Percentiles rank a stretch among this genome's conserved stretches.
phyloP scores from a whole-genome alignment of 768 basidiomycete genomes.

The Tephrocybe sp. region DNA sequence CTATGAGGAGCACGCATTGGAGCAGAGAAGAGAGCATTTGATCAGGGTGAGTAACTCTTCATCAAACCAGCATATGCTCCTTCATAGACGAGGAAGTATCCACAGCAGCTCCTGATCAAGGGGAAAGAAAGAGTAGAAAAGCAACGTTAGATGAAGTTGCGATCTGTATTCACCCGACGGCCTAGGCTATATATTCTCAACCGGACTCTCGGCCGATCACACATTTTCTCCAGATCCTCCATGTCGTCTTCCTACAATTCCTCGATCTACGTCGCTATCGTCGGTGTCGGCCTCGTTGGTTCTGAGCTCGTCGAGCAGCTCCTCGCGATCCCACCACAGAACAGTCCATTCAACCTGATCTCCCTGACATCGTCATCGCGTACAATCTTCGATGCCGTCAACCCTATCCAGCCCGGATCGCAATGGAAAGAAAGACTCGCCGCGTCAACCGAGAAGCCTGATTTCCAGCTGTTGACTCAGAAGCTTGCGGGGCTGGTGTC shows the following conservation, averaged over 20 bases:
- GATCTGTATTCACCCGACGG: conserved; percentile 12
- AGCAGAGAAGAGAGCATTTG: neutral
- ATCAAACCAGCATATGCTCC: neutral
- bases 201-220: conserved; percentile 10
- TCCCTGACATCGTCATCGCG: conserved; percentile 67
- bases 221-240: conserved; percentile 7
- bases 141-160: conserved; percentile 11
- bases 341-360: conserved; percentile 58
- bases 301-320: conserved; percentile 83
- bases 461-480: conserved; percentile 46
- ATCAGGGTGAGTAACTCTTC: neutral
- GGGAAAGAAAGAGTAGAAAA: neutral
- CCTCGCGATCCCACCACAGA: conserved; percentile 54
- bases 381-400: conserved; percentile 49
- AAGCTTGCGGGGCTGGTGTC: conserved; percentile 45
- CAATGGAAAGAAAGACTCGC: conserved; percentile 39
- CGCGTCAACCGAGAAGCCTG: conserved; percentile 40
- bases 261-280: conserved; percentile 63
- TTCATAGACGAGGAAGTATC: neutral
- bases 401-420: conserved; percentile 34
- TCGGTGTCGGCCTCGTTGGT: conserved; percentile 94
- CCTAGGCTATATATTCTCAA: neutral
- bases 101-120: neutral
- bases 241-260: conserved; percentile 16
- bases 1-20: neutral